Evolutionary conservation across 331 rosid genomes (phyloP).

Genomic region (Malus hybrid): DNA sequence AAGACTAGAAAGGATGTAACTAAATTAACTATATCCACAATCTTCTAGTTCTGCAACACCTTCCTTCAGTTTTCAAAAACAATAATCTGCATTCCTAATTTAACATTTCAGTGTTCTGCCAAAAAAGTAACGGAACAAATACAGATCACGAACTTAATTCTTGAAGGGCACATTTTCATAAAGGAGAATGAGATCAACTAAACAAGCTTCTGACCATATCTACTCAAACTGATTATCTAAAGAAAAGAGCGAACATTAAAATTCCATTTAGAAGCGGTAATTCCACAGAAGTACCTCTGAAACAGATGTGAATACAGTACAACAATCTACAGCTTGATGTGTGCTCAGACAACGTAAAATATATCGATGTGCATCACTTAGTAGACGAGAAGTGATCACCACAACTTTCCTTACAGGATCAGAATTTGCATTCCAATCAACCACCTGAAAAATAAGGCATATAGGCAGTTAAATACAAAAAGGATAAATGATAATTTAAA

Average conservation of each 20-base stretch:
- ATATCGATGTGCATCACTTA: slow-evolving; percentile 92
- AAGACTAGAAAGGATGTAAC: background rate
- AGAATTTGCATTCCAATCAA: slow-evolving; percentile 56
- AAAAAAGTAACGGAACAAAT: background rate
- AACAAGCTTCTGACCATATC: background rate
- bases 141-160: background rate
- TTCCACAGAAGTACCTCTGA: slow-evolving; percentile 70
- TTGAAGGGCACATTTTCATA: background rate
- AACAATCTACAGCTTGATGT: slow-evolving; percentile 57
- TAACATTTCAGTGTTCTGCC: background rate
- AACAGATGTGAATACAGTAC: slow-evolving; percentile 74
- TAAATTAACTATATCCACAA: background rate
- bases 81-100: background rate
- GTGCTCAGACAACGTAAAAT: slow-evolving; percentile 77
- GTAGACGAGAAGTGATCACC: slow-evolving; percentile 63
- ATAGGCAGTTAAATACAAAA: slow-evolving; percentile 5
- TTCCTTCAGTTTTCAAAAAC: background rate
- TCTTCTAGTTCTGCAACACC: background rate
- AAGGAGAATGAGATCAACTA: background rate
- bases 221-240: background rate
- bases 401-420: slow-evolving; percentile 51
- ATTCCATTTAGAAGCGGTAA: slow-evolving; percentile 6
- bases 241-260: background rate
- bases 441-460: slow-evolving; percentile 42
- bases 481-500: background rate